Conservation (phyloP, 2,329 filamentous ascomycete species). For the Neopestalotiopsis sp. region DNA sequence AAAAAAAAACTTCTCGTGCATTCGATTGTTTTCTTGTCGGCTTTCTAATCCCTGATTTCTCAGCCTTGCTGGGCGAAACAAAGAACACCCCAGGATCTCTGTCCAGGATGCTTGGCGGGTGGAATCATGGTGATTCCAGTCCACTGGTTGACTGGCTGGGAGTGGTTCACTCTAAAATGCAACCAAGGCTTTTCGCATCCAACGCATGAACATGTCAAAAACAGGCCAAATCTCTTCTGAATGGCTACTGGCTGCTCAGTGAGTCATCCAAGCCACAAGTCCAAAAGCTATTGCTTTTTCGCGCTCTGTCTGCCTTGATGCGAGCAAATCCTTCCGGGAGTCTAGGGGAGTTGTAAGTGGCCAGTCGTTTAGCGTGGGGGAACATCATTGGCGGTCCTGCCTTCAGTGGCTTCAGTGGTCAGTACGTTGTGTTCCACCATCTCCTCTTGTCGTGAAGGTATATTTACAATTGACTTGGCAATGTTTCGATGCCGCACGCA, state of each 20-base stretch:
- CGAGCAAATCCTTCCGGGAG: not conserved
- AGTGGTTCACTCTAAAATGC: not conserved
- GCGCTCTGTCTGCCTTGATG: not conserved
- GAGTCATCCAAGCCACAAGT: conserved; percentile 15
- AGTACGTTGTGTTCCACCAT: not conserved
- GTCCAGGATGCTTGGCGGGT: not conserved
- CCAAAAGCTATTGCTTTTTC: not conserved
- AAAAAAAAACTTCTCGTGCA: too few species aligned
- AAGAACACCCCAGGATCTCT: not conserved
- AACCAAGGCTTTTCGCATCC: not conserved
- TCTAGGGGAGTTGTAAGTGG: not conserved
- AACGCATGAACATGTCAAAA: conserved; percentile 11
- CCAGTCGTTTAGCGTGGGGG: not conserved
- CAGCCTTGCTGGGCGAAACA: conserved; percentile 10
- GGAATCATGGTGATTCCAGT: not conserved
- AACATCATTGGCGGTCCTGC: not conserved
- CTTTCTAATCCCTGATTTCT: not conserved
- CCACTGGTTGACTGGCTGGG: not conserved
- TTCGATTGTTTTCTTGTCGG: too few species aligned
- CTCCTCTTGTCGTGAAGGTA: not conserved
- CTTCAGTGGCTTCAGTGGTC: not conserved
- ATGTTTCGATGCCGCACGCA: too few species aligned
- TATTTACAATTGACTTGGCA: not conserved
- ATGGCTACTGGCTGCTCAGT: not conserved
- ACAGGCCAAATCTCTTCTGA: not conserved